A percentile compares a stretch with the other conserved stretches of the same genome.
Evolutionary conservation across 495 filamentous ascomycete genomes (phyloP).

Genomic region (Lichina pygmaea): DNA sequence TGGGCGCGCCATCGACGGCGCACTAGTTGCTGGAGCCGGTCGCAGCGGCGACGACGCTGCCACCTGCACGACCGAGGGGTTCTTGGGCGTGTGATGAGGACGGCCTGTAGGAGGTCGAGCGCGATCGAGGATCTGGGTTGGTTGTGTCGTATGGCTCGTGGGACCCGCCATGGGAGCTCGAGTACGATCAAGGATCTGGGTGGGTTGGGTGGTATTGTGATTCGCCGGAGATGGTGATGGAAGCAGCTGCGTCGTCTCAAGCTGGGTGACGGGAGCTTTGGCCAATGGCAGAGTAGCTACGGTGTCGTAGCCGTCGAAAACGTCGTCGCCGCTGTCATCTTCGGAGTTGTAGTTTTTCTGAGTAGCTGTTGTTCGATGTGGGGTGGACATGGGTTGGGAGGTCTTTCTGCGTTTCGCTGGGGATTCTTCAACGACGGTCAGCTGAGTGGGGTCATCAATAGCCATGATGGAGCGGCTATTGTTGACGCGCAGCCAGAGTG

Average conservation of each 20-base stretch:
- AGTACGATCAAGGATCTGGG: too few relatives aligned
- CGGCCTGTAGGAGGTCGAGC: slow-evolving; percentile 6
- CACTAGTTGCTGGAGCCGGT: slow-evolving; percentile 16
- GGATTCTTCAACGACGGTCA: slow-evolving; percentile 18
- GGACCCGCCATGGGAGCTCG: too few relatives aligned
- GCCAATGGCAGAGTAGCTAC: slow-evolving; percentile 29
- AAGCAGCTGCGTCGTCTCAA: not conserved
- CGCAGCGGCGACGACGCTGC: slow-evolving; percentile 53
- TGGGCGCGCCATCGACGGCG: slow-evolving; percentile 3
- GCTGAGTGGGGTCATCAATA: not conserved
- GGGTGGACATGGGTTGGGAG: slow-evolving; percentile 1
- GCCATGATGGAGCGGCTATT: not conserved
- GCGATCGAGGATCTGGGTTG: slow-evolving; percentile 38
- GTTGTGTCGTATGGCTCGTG: slow-evolving; percentile 22
- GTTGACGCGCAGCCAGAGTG: not conserved
- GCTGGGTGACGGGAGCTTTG: slow-evolving; percentile 11
- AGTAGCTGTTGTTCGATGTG: slow-evolving; percentile 6
- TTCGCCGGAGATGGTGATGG: too few relatives aligned
- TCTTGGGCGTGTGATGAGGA: slow-evolving; percentile 4
- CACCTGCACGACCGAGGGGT: slow-evolving; percentile 42
- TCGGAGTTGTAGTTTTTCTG: slow-evolving; percentile 15
- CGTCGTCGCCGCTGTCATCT: slow-evolving; percentile 26
- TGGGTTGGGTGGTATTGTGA: too few relatives aligned
- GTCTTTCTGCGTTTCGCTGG: slow-evolving; percentile 22
- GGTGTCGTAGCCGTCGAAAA: slow-evolving; percentile 27